Conservation (phyloP, 805 yeast genomes). For the Scheffersomyces lignosus region DNA sequence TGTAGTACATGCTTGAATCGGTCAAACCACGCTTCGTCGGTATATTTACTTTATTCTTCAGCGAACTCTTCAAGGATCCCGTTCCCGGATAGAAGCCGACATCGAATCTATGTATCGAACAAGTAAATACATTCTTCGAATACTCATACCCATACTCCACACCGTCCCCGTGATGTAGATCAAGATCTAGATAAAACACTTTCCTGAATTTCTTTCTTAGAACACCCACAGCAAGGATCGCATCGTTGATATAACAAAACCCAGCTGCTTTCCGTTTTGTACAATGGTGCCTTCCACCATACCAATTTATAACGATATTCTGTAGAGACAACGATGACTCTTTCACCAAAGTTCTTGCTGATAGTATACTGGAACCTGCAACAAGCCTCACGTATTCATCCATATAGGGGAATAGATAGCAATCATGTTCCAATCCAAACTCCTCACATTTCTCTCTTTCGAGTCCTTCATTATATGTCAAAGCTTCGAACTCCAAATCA, state of each 20-base stretch:
- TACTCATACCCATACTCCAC: conserved; percentile 64
- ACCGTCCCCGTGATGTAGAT: conserved; percentile 81
- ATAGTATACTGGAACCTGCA: conserved; percentile 59
- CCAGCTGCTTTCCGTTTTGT: conserved; percentile 58
- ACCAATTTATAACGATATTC: conserved; percentile 62
- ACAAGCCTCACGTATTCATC: conserved; percentile 47
- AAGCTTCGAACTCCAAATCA: no score
- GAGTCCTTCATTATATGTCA: no score
- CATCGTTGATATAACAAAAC: conserved; percentile 73
- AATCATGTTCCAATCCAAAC: conserved; percentile 60
- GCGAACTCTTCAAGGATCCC: conserved; percentile 43
- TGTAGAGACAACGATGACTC: conserved; percentile 13
- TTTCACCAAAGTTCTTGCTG: conserved; percentile 39
- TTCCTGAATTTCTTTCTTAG: conserved; percentile 47
- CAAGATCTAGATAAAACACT: conserved; percentile 67
- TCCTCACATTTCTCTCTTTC: conserved; percentile 9
- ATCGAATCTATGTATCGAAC: conserved; percentile 65
- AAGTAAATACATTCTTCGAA: conserved; percentile 55
- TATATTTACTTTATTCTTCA: conserved; percentile 45
- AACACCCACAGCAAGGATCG: conserved; percentile 54
- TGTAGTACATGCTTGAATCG: conserved; percentile 40
- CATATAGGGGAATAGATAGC: conserved; percentile 59
- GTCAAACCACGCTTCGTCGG: conserved; percentile 59
- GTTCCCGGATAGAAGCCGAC: conserved; percentile 75
- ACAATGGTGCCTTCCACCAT: conserved; percentile 80